phyloP scores from a whole-genome alignment of 2,329 filamentous ascomycete species.

The Cadophora sp. region DNA sequence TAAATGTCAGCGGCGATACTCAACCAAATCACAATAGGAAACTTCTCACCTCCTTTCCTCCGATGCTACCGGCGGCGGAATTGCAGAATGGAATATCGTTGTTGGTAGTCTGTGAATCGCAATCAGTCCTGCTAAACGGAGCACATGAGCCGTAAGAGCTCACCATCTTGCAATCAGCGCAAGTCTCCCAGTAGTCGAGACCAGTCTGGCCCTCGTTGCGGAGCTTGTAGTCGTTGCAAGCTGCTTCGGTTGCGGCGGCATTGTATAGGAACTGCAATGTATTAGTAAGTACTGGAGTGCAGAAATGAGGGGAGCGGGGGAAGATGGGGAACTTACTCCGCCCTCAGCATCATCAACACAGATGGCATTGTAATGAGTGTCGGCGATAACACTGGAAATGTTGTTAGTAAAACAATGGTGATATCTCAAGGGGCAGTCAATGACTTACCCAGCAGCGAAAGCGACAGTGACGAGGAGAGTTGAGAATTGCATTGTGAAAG shows the following conservation, averaged over 20 bases:
- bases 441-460: constrained; percentile 21
- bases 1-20: too few species aligned
- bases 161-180: constrained; percentile 33
- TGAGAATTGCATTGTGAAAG: constrained; percentile 29
- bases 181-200: constrained; percentile 27
- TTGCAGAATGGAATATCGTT: constrained; percentile 25
- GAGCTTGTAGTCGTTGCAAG: constrained; percentile 28
- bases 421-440: background rate
- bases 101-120: background rate
- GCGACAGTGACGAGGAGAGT: constrained; percentile 19
- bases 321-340: constrained; percentile 19
- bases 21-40: too few species aligned
- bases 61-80: constrained; percentile 25
- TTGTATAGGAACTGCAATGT: constrained; percentile 28
- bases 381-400: constrained; percentile 32
- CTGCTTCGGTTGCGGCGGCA: constrained; percentile 25
- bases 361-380: constrained; percentile 35
- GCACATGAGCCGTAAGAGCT: background rate
- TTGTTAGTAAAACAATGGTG: background rate
- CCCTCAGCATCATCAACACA: constrained; percentile 23
- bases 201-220: constrained; percentile 26
- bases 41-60: constrained; percentile 27
- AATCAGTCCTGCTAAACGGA: background rate
- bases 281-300: background rate
- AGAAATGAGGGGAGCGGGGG: background rate